Percentiles rank a stretch among this genome's conserved stretches.
Conservation (phyloP, 305 asterid species). For the Fraxinus angustifolia region DNA sequence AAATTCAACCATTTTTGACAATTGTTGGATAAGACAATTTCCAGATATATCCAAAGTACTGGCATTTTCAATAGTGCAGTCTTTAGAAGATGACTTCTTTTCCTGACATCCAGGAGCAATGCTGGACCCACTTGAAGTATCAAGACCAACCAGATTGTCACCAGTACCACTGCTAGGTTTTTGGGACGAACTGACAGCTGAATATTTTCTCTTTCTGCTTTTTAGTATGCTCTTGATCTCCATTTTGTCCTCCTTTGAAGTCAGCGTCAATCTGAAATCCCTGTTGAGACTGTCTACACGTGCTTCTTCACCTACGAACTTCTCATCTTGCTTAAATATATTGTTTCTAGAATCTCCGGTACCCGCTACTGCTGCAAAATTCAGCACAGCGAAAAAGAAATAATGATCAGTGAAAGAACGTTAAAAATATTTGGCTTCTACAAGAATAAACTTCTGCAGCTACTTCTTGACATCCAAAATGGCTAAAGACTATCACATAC, state of each 20-base stretch:
- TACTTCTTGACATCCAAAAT: not conserved
- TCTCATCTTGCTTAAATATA: not conserved
- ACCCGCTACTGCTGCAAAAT: slow-evolving; percentile 8
- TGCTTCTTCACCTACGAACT: slow-evolving; percentile 4
- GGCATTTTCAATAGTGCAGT: not conserved
- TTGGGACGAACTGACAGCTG: not conserved
- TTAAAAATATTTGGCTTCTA: slow-evolving; percentile 9
- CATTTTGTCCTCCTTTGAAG: not conserved
- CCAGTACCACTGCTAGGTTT: not conserved
- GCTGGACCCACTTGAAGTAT: not conserved
- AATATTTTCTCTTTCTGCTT: not conserved
- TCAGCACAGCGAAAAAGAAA: slow-evolving; percentile 13
- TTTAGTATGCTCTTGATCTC: not conserved
- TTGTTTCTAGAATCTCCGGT: not conserved
- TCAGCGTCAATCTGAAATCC: not conserved
- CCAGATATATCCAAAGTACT: not conserved
- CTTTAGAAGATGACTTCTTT: not conserved
- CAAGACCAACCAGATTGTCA: not conserved
- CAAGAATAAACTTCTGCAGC: not conserved
- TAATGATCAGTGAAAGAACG: not conserved
- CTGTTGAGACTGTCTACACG: slow-evolving; percentile 1
- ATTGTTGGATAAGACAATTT: not conserved
- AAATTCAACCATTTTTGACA: not conserved
- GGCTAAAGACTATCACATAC: slow-evolving; percentile 24
- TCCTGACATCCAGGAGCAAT: not conserved